Evolutionary conservation across 2,329 filamentous ascomycete species (phyloP), one percentile per base, ranked within the genome.

Genomic region (Paracoccidioides brasiliensis): DNA sequence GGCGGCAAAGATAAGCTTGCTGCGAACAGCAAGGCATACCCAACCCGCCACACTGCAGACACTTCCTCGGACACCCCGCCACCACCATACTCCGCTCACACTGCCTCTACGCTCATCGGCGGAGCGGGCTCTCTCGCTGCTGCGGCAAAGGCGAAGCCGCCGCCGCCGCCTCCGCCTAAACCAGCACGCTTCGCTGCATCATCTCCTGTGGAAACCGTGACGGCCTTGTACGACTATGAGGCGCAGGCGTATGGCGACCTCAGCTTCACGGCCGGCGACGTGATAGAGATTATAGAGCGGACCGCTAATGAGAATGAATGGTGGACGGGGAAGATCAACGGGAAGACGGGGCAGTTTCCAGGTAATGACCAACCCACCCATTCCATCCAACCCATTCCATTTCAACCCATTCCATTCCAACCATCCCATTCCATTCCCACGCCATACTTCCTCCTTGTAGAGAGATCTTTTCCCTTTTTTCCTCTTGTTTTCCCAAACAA

Each of bases 271-370:
- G 83, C 88, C 0, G 90, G 91, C 4, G 93, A 98, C 59, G 74
- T 86, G 4, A 97, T 98, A 65, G 90, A 97, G 70, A 90, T 98
- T 63, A 70, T 93, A 2, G 79, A 78, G 58, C 80, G 88, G 62
- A 95, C 89, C n/a, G 78, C 80, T 59, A 96, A 95, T 65, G 84
- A 88, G 53, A 97, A 98, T 63, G 93, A 98, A 71, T 98, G 93
- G 93, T 98, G 93, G 93, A 84, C 79, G 7, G 93, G 93, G 41
- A 87, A 82, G 67, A 68, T 95, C 54, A 78, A 85, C 57, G 89
- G 86, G 51, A 85, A 85, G 72, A 77, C 87, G 66, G 93, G 93
- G 32, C 91, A 97, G 67, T 98, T 98, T 70, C 93, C 93, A 73
- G 93, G 93, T 95, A 22, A 78, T 68, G 82, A 10, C 35, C 2